Evolutionary conservation across 441 rosid genomes (phyloP).

Genomic region (Bruguiera hainesii): DNA sequence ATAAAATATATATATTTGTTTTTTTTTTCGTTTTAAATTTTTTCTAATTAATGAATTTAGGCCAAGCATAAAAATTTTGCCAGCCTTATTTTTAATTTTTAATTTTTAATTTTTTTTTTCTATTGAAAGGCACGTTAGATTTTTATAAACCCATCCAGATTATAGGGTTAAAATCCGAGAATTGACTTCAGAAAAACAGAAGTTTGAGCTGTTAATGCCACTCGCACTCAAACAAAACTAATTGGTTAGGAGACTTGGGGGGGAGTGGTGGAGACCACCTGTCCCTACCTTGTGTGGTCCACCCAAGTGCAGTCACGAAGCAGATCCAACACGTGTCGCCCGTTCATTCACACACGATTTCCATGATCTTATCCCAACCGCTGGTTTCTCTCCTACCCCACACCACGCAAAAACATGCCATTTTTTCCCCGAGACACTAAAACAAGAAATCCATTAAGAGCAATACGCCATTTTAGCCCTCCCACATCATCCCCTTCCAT

Average conservation of each 20-base stretch:
- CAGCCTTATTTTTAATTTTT: too few relatives aligned
- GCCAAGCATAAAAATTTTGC: too few relatives aligned
- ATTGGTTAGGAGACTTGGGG: neutral
- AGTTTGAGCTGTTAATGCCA: neutral
- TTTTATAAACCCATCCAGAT: too few relatives aligned
- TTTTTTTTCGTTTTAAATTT: too few relatives aligned
- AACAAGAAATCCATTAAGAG: constrained; percentile 1
- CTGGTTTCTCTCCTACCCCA: constrained; percentile 11
- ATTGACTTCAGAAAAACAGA: too few relatives aligned
- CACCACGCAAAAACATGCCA: neutral
- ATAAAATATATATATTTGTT: too few relatives aligned
- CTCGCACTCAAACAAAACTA: constrained; percentile 24
- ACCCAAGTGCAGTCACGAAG: constrained; percentile 7
- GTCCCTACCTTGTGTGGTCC: too few relatives aligned
- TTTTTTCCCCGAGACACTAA: neutral
- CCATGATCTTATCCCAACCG: constrained; percentile 32
- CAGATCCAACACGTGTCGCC: constrained; percentile 29
- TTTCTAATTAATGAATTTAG: too few relatives aligned
- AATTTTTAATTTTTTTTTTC: too few relatives aligned
- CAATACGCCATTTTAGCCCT: neutral
- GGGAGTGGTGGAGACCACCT: constrained; percentile 2
- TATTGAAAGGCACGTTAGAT: too few relatives aligned
- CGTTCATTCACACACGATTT: constrained; percentile 4
- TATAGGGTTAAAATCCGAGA: too few relatives aligned
- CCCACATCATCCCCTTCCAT: too few relatives aligned